phyloP scores from a whole-genome alignment of 768 basidiomycete genomes.

The Cubamyces lactineus region DNA sequence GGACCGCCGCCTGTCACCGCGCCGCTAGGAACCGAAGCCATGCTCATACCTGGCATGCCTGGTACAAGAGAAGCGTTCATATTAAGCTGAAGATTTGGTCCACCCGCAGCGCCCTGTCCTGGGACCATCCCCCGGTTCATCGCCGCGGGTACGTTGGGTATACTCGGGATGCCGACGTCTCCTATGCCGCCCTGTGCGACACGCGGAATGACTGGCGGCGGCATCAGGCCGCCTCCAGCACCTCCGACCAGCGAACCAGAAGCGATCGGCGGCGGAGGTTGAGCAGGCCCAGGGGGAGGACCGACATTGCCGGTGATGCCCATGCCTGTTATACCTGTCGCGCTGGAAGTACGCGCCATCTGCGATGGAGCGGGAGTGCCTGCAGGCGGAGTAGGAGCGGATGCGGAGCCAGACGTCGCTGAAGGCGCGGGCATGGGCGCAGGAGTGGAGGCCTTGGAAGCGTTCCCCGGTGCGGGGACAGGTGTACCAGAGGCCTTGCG shows the following conservation, averaged over 20 bases:
- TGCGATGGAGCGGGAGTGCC: constrained; percentile 4
- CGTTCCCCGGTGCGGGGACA: background rate
- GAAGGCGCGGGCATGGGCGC: background rate
- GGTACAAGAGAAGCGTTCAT: constrained; percentile 24
- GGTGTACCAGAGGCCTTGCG: constrained; percentile 27
- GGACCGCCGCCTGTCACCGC: constrained; percentile 18
- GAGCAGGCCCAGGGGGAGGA: background rate
- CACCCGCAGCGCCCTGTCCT: background rate
- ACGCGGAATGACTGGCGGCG: constrained; percentile 41
- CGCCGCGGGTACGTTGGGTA: too few relatives aligned
- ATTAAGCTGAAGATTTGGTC: constrained; percentile 14
- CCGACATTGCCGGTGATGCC: constrained; percentile 27
- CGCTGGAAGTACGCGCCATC: constrained; percentile 13
- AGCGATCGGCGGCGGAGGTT: background rate
- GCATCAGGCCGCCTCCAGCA: constrained; percentile 41
- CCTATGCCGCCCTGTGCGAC: constrained; percentile 11
- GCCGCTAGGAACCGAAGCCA: constrained; percentile 3
- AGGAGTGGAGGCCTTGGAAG: constrained; percentile 9
- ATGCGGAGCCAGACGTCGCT: background rate
- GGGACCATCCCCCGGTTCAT: background rate
- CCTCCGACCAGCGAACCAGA: constrained; percentile 34
- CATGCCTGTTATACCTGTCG: constrained; percentile 23
- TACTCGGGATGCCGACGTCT: constrained; percentile 26
- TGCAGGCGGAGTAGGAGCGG: background rate
- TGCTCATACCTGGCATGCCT: constrained; percentile 7